These are phyloP conservation scores for Suillus weaverae DNA, from an alignment of 768 basidiomycete species.

Conservation along the genomic window DNA sequence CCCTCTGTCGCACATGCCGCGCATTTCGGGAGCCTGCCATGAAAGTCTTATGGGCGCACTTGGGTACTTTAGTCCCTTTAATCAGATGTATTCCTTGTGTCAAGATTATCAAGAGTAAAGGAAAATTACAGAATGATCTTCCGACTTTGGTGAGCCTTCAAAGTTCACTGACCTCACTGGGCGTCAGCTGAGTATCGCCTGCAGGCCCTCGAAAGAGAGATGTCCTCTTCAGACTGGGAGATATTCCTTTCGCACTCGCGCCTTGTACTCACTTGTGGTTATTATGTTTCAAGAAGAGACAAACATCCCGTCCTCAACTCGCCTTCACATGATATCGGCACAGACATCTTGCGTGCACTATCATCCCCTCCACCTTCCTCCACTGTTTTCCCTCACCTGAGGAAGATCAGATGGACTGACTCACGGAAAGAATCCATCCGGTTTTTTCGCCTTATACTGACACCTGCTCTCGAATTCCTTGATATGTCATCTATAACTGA, in stretches of 20 bases:
- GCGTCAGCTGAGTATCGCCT: neutral
- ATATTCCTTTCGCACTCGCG: slow-evolving; percentile 5
- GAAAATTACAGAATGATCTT: neutral
- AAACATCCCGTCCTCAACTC: slow-evolving; percentile 7
- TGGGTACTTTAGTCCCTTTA: slow-evolving; percentile 3
- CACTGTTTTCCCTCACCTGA: neutral
- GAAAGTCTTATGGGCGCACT: slow-evolving; percentile 9
- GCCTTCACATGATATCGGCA: slow-evolving; percentile 2
- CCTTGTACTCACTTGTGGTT: slow-evolving; percentile 1
- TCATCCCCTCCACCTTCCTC: slow-evolving; percentile 6
- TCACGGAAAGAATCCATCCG: slow-evolving; percentile 3
- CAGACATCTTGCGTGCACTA: neutral
- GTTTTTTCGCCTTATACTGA: slow-evolving; percentile 3
- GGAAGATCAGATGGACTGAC: slow-evolving; percentile 6
- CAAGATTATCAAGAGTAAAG: neutral
- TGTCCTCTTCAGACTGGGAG: slow-evolving; percentile 2
- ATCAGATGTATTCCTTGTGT: slow-evolving; percentile 5
- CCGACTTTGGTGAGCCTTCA: neutral
- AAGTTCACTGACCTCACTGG: neutral
- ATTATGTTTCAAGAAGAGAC: slow-evolving; percentile 6
- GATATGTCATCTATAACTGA: slow-evolving; percentile 5
- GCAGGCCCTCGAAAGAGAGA: neutral
- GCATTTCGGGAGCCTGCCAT: slow-evolving; percentile 6
- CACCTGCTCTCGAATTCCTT: slow-evolving; percentile 6
- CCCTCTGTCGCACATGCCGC: slow-evolving; percentile 7